phyloP scores from a whole-genome alignment of 2,329 filamentous ascomycete genomes.

The Arthrobotrys conoides region DNA sequence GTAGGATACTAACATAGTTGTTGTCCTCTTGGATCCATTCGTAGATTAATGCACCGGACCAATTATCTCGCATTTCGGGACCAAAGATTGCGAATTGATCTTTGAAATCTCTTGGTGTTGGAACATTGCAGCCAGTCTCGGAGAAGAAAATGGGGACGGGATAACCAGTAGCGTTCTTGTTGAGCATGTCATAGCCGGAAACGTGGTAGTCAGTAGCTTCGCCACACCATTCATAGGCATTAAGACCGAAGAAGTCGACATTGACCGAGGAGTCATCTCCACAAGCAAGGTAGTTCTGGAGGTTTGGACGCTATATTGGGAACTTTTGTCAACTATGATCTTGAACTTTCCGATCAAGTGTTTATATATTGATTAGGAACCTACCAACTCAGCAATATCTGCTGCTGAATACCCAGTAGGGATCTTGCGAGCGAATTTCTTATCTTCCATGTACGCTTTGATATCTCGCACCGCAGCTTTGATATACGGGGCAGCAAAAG shows the following conservation, averaged over 20 bases:
- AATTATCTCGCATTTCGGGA: slow-evolving; percentile 77
- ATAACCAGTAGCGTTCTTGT: slow-evolving; percentile 77
- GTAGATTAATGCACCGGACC: slow-evolving; percentile 86
- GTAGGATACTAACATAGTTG: slow-evolving; percentile 73
- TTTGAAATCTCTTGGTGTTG: slow-evolving; percentile 74
- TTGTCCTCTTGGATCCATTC: slow-evolving; percentile 91
- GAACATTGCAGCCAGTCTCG: slow-evolving; percentile 85
- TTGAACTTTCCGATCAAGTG: not conserved
- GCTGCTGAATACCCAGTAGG: slow-evolving; percentile 90
- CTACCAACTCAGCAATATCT: slow-evolving; percentile 77
- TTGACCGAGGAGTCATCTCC: slow-evolving; percentile 78
- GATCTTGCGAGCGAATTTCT: slow-evolving; percentile 81
- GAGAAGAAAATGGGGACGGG: slow-evolving; percentile 91
- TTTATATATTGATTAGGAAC: not conserved
- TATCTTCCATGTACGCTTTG: slow-evolving; percentile 82
- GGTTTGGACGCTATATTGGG: slow-evolving; percentile 70
- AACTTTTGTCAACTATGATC: not conserved
- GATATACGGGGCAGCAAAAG: slow-evolving; percentile 81
- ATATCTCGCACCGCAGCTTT: slow-evolving; percentile 85
- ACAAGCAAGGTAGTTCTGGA: slow-evolving; percentile 82
- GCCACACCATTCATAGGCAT: slow-evolving; percentile 85
- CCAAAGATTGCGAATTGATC: slow-evolving; percentile 85
- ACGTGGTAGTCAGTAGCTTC: slow-evolving; percentile 71
- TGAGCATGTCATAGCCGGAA: slow-evolving; percentile 79
- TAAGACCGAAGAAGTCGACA: slow-evolving; percentile 87